Evolutionary conservation across 805 yeast genomes (phyloP).

Genomic region (Wilhelminamyces savonicus): DNA sequence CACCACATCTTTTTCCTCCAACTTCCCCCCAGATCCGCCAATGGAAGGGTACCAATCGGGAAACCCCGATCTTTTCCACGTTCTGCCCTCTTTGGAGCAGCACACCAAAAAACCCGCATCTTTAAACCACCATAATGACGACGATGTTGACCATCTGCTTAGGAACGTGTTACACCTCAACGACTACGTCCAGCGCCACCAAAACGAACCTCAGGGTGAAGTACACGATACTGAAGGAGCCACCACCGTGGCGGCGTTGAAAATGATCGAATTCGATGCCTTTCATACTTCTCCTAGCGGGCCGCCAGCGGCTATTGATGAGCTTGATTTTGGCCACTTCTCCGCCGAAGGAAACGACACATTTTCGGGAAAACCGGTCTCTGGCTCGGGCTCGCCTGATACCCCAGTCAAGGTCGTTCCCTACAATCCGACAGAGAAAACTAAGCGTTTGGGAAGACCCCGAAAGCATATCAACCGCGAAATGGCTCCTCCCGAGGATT

Average conservation of each 20-base stretch:
- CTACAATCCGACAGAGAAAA: constrained; percentile 24
- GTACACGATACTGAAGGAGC: constrained; percentile 3
- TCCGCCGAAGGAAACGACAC: not conserved
- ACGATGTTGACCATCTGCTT: no score
- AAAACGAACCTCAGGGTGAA: no score
- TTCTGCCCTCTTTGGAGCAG: no score
- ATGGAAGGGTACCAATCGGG: no score
- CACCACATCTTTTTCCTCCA: no score
- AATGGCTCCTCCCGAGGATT: constrained; percentile 12
- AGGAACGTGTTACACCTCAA: constrained; percentile 10
- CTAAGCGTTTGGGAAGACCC: constrained; percentile 31
- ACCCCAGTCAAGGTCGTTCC: constrained; percentile 19
- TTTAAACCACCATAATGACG: no score
- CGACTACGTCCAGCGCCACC: constrained; percentile 8
- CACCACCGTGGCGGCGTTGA: constrained; percentile 14
- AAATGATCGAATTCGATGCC: constrained; percentile 13
- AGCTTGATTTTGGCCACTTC: not conserved
- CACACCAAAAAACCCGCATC: no score
- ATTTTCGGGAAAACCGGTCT: not conserved
- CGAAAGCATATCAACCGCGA: constrained; percentile 18
- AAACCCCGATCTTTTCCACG: no score
- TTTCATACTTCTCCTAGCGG: constrained; percentile 3
- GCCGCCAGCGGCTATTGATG: not conserved
- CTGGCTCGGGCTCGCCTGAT: no score
- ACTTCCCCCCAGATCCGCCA: no score